phyloP scores from a whole-genome alignment of 441 rosid species.

The Erodium chrysanthum region DNA sequence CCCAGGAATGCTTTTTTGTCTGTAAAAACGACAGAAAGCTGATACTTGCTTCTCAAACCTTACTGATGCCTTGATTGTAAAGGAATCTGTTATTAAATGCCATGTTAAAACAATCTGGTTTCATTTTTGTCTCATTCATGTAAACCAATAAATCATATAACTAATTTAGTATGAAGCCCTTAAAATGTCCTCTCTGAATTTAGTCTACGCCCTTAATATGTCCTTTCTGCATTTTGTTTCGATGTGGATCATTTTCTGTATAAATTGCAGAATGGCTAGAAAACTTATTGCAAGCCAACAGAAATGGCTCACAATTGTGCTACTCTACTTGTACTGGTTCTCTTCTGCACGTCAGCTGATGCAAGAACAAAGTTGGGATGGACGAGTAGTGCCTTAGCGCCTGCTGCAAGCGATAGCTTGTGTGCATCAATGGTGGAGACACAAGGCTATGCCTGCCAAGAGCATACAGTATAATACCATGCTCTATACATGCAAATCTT shows the following conservation, averaged over 20 bases:
- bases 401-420: constrained; percentile 19
- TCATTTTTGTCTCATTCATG: not conserved
- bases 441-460: constrained; percentile 44
- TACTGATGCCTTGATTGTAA: not conserved
- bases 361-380: constrained; percentile 20
- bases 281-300: not conserved
- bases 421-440: constrained; percentile 35
- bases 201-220: not conserved
- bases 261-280: constrained; percentile 13
- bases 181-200: not conserved
- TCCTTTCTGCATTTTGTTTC: constrained; percentile 9
- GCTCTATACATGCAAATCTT: too few species aligned
- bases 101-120: not conserved
- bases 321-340: constrained; percentile 13
- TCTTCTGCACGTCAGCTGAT: constrained; percentile 17
- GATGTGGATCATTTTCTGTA: constrained; percentile 1
- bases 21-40: too few species aligned
- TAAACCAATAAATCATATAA: not conserved
- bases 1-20: too few species aligned
- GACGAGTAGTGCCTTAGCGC: not conserved
- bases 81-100: not conserved
- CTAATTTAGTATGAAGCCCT: not conserved
- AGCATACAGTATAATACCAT: constrained; percentile 26
- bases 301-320: constrained; percentile 21
- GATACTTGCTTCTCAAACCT: not conserved